Evolutionary conservation across 164 flowering plant genomes (phyloP).

Genomic region (Vitis cinerea): DNA sequence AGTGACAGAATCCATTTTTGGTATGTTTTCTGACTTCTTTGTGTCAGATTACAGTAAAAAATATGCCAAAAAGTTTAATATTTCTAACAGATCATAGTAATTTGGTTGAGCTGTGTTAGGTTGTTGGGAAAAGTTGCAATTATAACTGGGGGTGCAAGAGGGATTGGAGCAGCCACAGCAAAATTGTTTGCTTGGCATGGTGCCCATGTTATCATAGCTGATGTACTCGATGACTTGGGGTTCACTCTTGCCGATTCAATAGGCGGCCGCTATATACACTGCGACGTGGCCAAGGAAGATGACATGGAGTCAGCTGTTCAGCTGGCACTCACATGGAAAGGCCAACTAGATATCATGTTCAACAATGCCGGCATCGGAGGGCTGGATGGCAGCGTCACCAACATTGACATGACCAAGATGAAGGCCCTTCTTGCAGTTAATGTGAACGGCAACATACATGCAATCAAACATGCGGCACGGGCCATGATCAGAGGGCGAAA

Average conservation of each 20-base stretch:
- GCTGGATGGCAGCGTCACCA: slow-evolving; percentile 56
- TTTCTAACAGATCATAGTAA: background rate
- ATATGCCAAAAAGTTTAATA: too few relatives aligned
- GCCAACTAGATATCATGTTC: slow-evolving; percentile 75
- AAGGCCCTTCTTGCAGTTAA: slow-evolving; percentile 43
- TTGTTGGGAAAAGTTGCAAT: slow-evolving; percentile 71
- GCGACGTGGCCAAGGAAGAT: slow-evolving; percentile 63
- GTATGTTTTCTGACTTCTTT: too few relatives aligned
- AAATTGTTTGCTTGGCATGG: slow-evolving; percentile 60
- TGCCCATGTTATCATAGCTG: slow-evolving; percentile 73
- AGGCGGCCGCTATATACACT: slow-evolving; percentile 60
- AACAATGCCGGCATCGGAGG: slow-evolving; percentile 81
- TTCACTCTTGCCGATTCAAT: slow-evolving; percentile 45
- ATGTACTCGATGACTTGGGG: slow-evolving; percentile 67
- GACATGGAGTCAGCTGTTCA: slow-evolving; percentile 59
- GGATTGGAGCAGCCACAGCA: slow-evolving; percentile 80
- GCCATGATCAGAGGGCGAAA: slow-evolving; percentile 52
- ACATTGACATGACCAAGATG: slow-evolving; percentile 43
- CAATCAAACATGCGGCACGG: slow-evolving; percentile 74
- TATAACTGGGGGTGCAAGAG: slow-evolving; percentile 88
- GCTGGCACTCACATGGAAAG: slow-evolving; percentile 56
- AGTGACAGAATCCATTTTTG: too few relatives aligned
- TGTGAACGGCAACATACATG: slow-evolving; percentile 54
- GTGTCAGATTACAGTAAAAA: too few relatives aligned
- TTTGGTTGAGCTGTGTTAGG: slow-evolving; percentile 25